Base-by-base conservation (phyloP, 129 eudicot genomes). In the Pseudognaphalium luteoalbum region DNA sequence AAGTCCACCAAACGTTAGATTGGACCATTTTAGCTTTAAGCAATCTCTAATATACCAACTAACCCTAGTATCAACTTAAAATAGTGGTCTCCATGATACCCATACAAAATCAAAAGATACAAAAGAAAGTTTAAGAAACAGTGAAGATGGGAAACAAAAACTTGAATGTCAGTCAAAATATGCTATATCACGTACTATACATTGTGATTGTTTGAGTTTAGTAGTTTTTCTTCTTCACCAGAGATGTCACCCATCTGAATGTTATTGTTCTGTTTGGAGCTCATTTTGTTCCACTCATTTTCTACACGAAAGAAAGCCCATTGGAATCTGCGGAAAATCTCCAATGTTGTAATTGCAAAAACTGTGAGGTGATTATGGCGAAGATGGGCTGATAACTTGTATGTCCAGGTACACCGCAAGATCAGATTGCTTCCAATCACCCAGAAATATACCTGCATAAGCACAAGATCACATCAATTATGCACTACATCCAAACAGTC, bases 231-330 rank as follows among this genome's bases (percentile, higher is more conserved):
- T 76, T 87, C 96, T 83, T 91, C 97, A 6, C 51, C 73, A 16
- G 89, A 77, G 15, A 78, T 54, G 2, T 91, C 97, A 32, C 51
- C 66, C 84, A 74, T 77, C 66, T 83, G 88, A 83, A 81, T 20
- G 67, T 62, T 62, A 62, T 12, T 76, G 70, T 60, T 83, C 33
- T 85, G 83, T 70, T 91, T 94, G 8, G 89, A 81, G 79, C 63
- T 94, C 83, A 69, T 82, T 84, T 89, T 94, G 73, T 85, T 91
- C 91, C 93, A 89, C 87, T 94, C 99, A 20, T 91, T 94, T 75
- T 94, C 99, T 35, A 94, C 99, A 12, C 99, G 99, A 57, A 91
- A 94, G 70, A 91, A 94, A 11, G 88, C 89, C 99, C 99, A 94
- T 58, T 94, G 99, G 83, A 94, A 94, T 34, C 97, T 88, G 2